Evolutionary conservation across 176 grass and related monocot genomes (phyloP).

Genomic region (Zoysia pacifica): DNA sequence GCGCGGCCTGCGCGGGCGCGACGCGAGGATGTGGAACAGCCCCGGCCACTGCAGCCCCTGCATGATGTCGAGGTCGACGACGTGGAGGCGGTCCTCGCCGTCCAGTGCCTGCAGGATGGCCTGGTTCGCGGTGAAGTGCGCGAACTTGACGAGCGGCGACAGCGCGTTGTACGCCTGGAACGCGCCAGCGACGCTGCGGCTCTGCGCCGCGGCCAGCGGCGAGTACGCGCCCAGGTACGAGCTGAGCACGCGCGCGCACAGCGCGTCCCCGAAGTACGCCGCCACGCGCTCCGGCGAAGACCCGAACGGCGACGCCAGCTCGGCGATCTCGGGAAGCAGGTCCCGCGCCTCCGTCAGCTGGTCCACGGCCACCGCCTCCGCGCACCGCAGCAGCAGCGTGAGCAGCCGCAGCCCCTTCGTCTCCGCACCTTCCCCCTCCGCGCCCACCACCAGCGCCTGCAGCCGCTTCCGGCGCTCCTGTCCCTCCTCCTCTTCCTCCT

Average conservation of each 20-base stretch:
- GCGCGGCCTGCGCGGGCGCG: constrained; percentile 49
- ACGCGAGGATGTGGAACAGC: constrained; percentile 87
- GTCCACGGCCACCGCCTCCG: constrained; percentile 69
- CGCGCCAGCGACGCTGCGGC: constrained; percentile 55
- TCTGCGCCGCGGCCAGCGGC: constrained; percentile 50
- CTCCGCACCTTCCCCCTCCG: constrained; percentile 35
- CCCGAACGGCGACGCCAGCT: constrained; percentile 86
- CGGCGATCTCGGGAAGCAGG: constrained; percentile 75
- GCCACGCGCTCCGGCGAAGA: constrained; percentile 79
- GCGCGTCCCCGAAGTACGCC: constrained; percentile 87
- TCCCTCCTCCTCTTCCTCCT: background rate
- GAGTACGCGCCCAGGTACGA: constrained; percentile 79
- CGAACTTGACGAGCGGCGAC: constrained; percentile 90
- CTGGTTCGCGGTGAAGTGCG: constrained; percentile 95
- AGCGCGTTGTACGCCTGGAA: constrained; percentile 84
- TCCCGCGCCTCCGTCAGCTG: constrained; percentile 64
- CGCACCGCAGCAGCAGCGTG: constrained; percentile 69
- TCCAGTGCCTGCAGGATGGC: constrained; percentile 73
- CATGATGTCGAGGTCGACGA: constrained; percentile 95
- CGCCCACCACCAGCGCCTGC: background rate
- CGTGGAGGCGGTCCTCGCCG: constrained; percentile 62
- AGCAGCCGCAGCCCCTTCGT: constrained; percentile 63
- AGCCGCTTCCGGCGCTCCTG: constrained; percentile 32
- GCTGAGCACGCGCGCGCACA: constrained; percentile 71
- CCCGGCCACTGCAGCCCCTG: constrained; percentile 93